These are phyloP conservation scores for Microbotryomycetes sp. DNA, from an alignment of 1,284 basidiomycete species.

Conservation along the genomic window DNA sequence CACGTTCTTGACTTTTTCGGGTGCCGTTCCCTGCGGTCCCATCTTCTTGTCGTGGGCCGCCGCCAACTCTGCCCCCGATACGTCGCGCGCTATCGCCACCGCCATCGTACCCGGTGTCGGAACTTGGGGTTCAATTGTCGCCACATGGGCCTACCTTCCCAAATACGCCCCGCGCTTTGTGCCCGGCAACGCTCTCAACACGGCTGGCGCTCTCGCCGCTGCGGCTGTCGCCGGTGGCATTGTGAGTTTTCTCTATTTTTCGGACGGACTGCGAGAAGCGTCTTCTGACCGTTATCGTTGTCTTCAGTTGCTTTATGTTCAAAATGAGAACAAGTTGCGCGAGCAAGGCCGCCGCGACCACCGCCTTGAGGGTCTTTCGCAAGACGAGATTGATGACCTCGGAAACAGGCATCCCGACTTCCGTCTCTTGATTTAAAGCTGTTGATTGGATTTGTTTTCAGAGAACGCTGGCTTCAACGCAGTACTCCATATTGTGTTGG, in stretches of 20 bases:
- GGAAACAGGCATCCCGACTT: not conserved
- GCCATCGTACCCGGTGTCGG: conserved; percentile 28
- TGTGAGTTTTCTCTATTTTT: too few species aligned
- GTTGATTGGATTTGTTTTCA: not conserved
- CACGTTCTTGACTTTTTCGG: conserved; percentile 30
- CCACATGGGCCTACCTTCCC: conserved; percentile 27
- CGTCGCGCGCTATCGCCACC: conserved; percentile 24
- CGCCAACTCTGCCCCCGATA: conserved; percentile 26
- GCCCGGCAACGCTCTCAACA: conserved; percentile 12
- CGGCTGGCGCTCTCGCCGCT: conserved; percentile 3
- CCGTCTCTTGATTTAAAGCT: too few species aligned
- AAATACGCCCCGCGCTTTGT: conserved; percentile 14
- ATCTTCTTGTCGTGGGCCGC: conserved; percentile 25
- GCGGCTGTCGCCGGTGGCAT: not conserved
- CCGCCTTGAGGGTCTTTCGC: not conserved
- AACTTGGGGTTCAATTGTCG: conserved; percentile 14
- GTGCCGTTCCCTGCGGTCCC: conserved; percentile 19
- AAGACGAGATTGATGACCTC: not conserved
- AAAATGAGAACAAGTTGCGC: not conserved
- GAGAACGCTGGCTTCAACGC: too few species aligned
- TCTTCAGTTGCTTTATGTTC: not conserved
- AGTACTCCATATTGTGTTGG: too few species aligned
- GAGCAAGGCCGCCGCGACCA: not conserved
- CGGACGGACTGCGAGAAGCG: too few species aligned
- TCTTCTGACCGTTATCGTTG: not conserved